Conservation (phyloP, 768 basidiomycete species). For the Sistotremastrum suecicum region DNA sequence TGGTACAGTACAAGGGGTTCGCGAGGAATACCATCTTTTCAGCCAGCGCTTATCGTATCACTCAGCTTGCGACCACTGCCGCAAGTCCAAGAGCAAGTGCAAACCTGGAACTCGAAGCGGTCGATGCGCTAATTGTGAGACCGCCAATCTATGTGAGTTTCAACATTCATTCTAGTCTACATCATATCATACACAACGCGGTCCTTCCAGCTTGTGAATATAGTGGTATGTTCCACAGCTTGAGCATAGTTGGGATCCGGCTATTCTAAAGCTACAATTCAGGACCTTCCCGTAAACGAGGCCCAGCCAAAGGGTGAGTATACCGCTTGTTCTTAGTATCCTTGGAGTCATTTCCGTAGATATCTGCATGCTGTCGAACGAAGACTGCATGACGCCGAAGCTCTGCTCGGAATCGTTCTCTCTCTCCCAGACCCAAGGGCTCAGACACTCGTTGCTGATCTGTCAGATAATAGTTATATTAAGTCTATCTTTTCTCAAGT, state of each 20-base stretch:
- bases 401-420: conserved; percentile 19
- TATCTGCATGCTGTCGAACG: conserved; percentile 18
- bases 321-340: not conserved
- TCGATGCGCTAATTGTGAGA: conserved; percentile 9
- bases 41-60: too few species aligned
- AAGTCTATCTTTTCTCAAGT: conserved; percentile 15
- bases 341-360: not conserved
- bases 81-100: conserved; percentile 14
- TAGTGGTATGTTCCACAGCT: not conserved
- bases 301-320: conserved; percentile 19
- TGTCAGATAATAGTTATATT: conserved; percentile 15
- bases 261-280: not conserved
- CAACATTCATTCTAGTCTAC: not conserved
- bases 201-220: not conserved
- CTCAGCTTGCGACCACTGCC: conserved; percentile 15
- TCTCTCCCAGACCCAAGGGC: conserved; percentile 19
- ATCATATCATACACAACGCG: not conserved
- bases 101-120: conserved; percentile 11
- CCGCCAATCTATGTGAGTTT: not conserved
- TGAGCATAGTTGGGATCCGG: not conserved
- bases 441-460: conserved; percentile 14
- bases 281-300: conserved; percentile 6
- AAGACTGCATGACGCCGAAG: conserved; percentile 22
- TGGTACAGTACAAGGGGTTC: too few species aligned
- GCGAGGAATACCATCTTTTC: too few species aligned